phyloP scores from a whole-genome alignment of 768 basidiomycete genomes.

The Suillus decipiens region DNA sequence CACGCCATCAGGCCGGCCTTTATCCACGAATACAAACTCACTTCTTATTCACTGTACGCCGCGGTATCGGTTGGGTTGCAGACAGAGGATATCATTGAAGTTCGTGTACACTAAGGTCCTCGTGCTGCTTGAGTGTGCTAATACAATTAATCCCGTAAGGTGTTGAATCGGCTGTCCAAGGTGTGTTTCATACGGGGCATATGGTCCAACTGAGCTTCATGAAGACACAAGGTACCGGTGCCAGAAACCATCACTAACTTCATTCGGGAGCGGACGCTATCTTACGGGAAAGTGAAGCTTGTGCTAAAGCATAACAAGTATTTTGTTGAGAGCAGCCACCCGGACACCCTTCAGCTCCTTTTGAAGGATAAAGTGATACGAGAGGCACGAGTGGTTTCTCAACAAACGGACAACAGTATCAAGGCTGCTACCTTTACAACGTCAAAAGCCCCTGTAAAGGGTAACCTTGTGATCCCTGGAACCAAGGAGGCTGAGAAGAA shows the following conservation, averaged over 20 bases:
- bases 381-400: constrained; percentile 77
- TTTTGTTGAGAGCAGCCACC: constrained; percentile 93
- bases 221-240: constrained; percentile 72
- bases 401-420: constrained; percentile 70
- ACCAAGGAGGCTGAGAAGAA: constrained; percentile 74
- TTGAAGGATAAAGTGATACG: constrained; percentile 86
- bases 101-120: constrained; percentile 32
- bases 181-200: constrained; percentile 26
- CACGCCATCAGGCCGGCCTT: constrained; percentile 75
- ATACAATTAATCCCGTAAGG: constrained; percentile 41
- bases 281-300: constrained; percentile 98
- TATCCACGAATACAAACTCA: constrained; percentile 99
- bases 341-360: constrained; percentile 86
- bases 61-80: constrained; percentile 98
- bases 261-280: constrained; percentile 91
- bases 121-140: neutral
- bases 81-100: constrained; percentile 98
- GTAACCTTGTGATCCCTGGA: constrained; percentile 85
- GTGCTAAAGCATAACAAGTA: constrained; percentile 98
- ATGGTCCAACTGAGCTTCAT: constrained; percentile 14
- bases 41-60: constrained; percentile 96
- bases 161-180: constrained; percentile 81
- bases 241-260: constrained; percentile 83
- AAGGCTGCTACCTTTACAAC: constrained; percentile 78
- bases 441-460: constrained; percentile 79